Evolutionary conservation across 257 asterid species (phyloP).

Genomic region (Paraleonurus japonicus): DNA sequence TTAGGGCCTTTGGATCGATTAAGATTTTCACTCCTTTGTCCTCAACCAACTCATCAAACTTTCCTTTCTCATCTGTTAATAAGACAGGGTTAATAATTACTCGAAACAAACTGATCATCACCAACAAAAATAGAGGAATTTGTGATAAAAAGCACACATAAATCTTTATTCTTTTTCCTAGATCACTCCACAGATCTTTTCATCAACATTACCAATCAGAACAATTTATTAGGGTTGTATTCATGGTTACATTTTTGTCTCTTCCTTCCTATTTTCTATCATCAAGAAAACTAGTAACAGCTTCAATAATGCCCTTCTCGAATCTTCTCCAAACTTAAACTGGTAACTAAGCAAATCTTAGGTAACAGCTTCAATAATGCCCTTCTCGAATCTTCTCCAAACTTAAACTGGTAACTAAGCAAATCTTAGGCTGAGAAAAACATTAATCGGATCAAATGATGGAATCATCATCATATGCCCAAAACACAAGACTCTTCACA

Average conservation of each 20-base stretch:
- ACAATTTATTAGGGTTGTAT: neutral
- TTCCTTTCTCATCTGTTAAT: conserved; percentile 74
- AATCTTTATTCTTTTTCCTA: neutral
- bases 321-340: neutral
- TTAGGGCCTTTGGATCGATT: conserved; percentile 64
- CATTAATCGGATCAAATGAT: neutral
- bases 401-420: neutral
- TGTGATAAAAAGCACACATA: neutral
- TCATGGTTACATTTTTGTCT: neutral
- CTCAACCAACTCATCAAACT: conserved; percentile 89
- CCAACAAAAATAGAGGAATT: neutral
- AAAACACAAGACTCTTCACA: neutral
- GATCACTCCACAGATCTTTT: neutral
- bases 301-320: neutral
- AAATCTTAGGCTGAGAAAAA: neutral
- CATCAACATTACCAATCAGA: neutral
- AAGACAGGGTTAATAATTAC: neutral
- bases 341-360: neutral
- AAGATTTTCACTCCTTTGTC: conserved; percentile 67
- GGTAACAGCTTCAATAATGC: no score
- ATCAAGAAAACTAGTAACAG: neutral
- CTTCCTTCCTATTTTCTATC: neutral
- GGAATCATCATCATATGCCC: neutral
- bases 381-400: neutral
- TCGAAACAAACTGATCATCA: neutral